Evolutionary conservation across 2,329 filamentous ascomycete genomes (phyloP).

Genomic region (Colletotrichum destructivum): DNA sequence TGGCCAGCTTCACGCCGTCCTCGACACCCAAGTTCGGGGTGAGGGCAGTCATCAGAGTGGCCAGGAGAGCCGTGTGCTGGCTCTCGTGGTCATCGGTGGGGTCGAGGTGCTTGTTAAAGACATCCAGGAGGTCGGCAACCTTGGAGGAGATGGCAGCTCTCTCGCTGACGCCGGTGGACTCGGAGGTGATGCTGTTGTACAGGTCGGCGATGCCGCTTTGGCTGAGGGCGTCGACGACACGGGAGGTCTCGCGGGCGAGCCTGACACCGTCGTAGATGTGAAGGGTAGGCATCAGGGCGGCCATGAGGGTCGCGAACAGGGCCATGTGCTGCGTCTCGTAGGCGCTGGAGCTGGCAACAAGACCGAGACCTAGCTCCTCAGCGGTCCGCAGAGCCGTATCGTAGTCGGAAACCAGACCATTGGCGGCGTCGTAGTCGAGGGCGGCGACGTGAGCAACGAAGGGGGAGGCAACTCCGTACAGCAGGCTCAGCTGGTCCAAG

Average conservation of each 20-base stretch:
- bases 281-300: constrained; percentile 83
- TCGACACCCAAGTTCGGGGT: constrained; percentile 89
- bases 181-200: constrained; percentile 77
- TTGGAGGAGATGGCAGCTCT: constrained; percentile 82
- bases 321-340: constrained; percentile 98
- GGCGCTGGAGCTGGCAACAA: constrained; percentile 87
- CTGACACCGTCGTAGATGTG: constrained; percentile 92
- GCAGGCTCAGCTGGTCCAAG: constrained; percentile 90
- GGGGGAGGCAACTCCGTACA: constrained; percentile 93
- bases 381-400: constrained; percentile 83
- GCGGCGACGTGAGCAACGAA: constrained; percentile 94
- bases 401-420: constrained; percentile 90
- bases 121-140: constrained; percentile 77
- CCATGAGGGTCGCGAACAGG: constrained; percentile 86
- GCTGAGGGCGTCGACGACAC: constrained; percentile 86
- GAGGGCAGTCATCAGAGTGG: constrained; percentile 83
- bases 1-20: constrained; percentile 85
- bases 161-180: constrained; percentile 74
- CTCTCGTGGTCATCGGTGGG: constrained; percentile 92
- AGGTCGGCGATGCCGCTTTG: constrained; percentile 77
- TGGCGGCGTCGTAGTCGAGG: constrained; percentile 81
- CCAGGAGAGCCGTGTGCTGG: constrained; percentile 93
- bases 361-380: constrained; percentile 90
- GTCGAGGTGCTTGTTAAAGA: constrained; percentile 91
- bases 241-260: constrained; percentile 85